Conservation (phyloP, 129 eudicot species). For the Tanacetum coccineum region DNA sequence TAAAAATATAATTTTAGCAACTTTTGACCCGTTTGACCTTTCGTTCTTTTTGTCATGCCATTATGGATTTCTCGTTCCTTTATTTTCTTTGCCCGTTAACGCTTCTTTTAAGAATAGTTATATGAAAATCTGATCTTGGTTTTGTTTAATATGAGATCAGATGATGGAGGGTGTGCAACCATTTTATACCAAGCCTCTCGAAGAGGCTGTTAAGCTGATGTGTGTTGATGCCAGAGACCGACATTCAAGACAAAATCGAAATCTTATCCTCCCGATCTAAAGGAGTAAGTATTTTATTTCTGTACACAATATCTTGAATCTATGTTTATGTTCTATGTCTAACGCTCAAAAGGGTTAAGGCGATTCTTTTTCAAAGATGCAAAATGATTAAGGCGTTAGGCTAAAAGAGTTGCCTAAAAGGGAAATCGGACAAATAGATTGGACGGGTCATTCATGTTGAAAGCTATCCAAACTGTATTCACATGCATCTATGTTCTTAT, state of each 20-base stretch:
- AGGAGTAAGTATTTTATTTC: conserved; percentile 57
- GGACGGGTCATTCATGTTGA: no score
- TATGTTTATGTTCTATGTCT: not conserved
- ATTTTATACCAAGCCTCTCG: conserved; percentile 71
- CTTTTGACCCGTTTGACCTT: no score
- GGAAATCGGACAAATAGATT: no score
- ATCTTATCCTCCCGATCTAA: conserved; percentile 72
- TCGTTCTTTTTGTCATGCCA: not conserved
- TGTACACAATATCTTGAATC: not conserved
- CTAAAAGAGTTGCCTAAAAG: no score
- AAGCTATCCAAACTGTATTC: no score
- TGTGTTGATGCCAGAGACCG: conserved; percentile 78
- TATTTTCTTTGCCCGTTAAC: no score
- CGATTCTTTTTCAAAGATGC: no score
- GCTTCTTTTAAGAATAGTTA: not conserved
- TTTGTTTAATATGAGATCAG: conserved; percentile 35
- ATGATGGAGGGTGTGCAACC: conserved; percentile 94
- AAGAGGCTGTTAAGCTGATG: conserved; percentile 65
- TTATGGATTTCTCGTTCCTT: conserved; percentile 4
- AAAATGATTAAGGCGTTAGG: no score
- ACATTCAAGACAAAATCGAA: conserved; percentile 64
- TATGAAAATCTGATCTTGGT: not conserved
- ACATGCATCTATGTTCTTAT: not conserved
- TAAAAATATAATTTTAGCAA: no score
- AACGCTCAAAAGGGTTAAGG: no score